These are phyloP conservation scores for Salix koriyanagi DNA, from an alignment of 345 rosid species.

Conservation along the genomic window DNA sequence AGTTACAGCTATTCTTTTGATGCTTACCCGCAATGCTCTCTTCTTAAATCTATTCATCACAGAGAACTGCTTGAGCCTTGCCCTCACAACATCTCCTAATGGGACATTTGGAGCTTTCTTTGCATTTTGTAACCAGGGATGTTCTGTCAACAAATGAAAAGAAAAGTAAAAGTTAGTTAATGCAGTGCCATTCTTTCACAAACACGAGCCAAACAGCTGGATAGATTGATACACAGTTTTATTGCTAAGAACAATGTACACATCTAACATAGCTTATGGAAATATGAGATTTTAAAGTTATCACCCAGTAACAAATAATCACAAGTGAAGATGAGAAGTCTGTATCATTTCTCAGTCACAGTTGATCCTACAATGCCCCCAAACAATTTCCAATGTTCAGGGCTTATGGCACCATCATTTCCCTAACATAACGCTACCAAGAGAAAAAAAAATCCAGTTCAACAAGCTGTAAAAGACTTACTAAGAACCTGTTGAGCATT, in stretches of 20 bases:
- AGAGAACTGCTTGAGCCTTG: slow-evolving; percentile 91
- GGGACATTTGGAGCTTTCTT: slow-evolving; percentile 98
- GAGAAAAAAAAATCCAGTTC: not conserved
- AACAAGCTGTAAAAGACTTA: slow-evolving; percentile 28
- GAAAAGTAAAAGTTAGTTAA: slow-evolving; percentile 12
- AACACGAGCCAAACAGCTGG: not conserved
- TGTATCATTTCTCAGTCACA: not conserved
- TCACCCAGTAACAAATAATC: not conserved
- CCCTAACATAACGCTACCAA: not conserved
- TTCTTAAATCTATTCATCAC: slow-evolving; percentile 95
- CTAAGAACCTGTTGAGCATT: slow-evolving; percentile 91
- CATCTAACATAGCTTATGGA: not conserved
- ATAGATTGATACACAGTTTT: not conserved
- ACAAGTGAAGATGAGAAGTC: not conserved
- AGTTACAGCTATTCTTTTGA: not conserved
- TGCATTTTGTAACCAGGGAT: slow-evolving; percentile 87
- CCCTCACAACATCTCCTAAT: slow-evolving; percentile 86
- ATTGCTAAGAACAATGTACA: not conserved
- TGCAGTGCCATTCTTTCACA: slow-evolving; percentile 1
- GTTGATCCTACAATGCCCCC: not conserved
- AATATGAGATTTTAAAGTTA: not conserved
- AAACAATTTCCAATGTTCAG: not conserved
- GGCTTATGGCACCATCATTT: not conserved
- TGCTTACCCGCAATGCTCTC: slow-evolving; percentile 77
- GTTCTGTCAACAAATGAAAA: slow-evolving; percentile 45